Conservation (phyloP, 2,329 filamentous ascomycete genomes). For the Colletotrichum neosansevieriae region DNA sequence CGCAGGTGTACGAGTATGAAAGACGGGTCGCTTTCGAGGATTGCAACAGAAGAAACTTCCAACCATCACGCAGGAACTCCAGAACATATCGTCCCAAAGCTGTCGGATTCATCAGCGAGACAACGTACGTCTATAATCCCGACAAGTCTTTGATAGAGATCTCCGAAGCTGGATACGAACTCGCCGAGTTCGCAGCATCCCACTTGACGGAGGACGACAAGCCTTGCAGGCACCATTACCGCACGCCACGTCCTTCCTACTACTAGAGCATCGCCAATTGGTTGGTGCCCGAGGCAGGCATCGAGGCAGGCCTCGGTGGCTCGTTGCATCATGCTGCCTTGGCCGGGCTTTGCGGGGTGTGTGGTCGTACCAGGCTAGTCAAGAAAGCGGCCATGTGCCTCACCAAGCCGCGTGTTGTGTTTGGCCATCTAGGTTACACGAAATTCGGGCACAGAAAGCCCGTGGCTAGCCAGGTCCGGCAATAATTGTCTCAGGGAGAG, state of each 20-base stretch:
- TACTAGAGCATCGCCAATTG: background rate
- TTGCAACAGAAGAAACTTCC: background rate
- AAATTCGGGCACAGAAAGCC: background rate
- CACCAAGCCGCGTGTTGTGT: background rate
- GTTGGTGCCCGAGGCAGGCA: background rate
- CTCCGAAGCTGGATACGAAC: background rate
- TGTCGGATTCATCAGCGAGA: background rate
- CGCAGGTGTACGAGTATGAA: background rate
- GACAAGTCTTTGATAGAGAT: background rate
- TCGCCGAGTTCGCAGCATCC: background rate
- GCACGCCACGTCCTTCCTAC: background rate
- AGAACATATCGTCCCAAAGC: background rate
- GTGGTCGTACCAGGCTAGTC: background rate
- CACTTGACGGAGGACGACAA: background rate
- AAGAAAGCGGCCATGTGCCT: background rate
- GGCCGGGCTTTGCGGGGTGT: background rate
- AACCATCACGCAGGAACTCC: background rate
- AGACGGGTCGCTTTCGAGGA: background rate
- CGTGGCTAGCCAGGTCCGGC: slow-evolving; percentile 4
- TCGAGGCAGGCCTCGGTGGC: too few relatives aligned
- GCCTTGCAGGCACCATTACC: background rate
- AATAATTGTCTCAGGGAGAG: background rate
- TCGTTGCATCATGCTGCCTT: background rate
- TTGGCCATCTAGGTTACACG: background rate
- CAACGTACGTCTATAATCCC: background rate